Evolutionary conservation across 768 basidiomycete species (phyloP), one percentile per base, ranked within the genome.

Genomic region (Auriscalpium microsporum): DNA sequence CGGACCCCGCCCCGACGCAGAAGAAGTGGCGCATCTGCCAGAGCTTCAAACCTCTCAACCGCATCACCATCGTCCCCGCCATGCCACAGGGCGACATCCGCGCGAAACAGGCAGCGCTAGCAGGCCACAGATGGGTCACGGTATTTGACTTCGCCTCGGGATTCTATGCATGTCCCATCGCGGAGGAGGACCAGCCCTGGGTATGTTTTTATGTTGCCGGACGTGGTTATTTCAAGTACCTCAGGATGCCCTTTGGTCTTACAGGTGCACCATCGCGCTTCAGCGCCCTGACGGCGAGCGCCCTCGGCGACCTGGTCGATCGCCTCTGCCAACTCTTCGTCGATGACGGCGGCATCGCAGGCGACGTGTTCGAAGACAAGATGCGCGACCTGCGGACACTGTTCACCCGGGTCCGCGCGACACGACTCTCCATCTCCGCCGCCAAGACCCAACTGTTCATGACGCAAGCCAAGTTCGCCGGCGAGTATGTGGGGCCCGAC

Each of bases 71-170:
- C 16, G 52, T 63, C 8, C 58, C 65, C 5, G 52, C 60, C 2
- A 62, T 67, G 53, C 62, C 59, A 1, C 61, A 61, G 53, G 65
- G 75, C 0, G 68, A 78, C 57, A 71, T 79, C 0, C 44, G 62
- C 0, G 63, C 64, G 0, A 78, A 77, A 52, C 74, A 78, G 51
- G 64, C 69, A 44, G 7, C 59, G 0, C 59, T 77, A 0, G 64
- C 62, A 2, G 74, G 75, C 0, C 72, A 77, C 48, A 47, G 67
- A 0, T 78, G 68, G 59, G 45, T 72, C 0, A 64, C 58, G 9
- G 56, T 69, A 0, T 70, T 76, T 21, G 73, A 78, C 59, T 72
- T 74, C 52, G 69, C 72, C 2, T 61, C 63, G 0, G 75, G 73
- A 1, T 76, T 74, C 64, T 67, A 70, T 23, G 63, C 60, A 0